These are phyloP conservation scores for Huntiella decipiens DNA, from an alignment of 2,329 filamentous ascomycete species.

Conservation along the genomic window DNA sequence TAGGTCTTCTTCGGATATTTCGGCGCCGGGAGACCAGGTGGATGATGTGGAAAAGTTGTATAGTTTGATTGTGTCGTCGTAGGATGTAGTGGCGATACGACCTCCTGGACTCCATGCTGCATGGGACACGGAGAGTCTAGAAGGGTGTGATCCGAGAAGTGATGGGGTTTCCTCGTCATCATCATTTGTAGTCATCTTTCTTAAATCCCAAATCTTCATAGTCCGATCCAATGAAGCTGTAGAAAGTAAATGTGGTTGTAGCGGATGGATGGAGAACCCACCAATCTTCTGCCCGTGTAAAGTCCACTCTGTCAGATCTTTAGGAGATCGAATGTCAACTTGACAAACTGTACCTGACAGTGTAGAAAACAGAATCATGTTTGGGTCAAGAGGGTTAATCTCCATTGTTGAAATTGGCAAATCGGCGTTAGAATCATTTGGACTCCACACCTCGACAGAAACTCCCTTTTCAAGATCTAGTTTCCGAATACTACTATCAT, in stretches of 20 bases:
- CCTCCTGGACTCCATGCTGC: conserved; percentile 76
- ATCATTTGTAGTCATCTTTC: conserved; percentile 51
- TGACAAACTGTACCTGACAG: conserved; percentile 63
- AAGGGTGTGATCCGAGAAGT: conserved; percentile 64
- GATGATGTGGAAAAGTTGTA: conserved; percentile 52
- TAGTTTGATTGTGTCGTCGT: conserved; percentile 90
- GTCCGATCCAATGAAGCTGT: conserved; percentile 82
- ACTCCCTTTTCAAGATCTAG: conserved; percentile 66
- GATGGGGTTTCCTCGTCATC: conserved; percentile 43
- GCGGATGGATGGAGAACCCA: conserved; percentile 70
- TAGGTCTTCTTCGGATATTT: conserved; percentile 43
- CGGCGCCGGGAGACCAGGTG: conserved; percentile 38
- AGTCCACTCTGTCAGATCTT: conserved; percentile 29
- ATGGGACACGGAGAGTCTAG: conserved; percentile 72
- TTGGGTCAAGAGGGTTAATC: conserved; percentile 49
- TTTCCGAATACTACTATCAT: conserved; percentile 80
- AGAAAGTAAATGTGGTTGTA: conserved; percentile 62
- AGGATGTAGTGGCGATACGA: conserved; percentile 76
- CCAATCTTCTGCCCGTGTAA: conserved; percentile 89
- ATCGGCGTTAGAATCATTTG: conserved; percentile 48
- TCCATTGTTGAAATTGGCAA: conserved; percentile 71
- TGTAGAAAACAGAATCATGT: conserved; percentile 72
- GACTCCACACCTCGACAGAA: conserved; percentile 66
- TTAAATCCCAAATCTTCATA: conserved; percentile 79
- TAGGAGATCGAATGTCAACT: conserved; percentile 38